Conservation (phyloP, 2,329 filamentous ascomycete species). For the Plectosphaerella plurivora region DNA sequence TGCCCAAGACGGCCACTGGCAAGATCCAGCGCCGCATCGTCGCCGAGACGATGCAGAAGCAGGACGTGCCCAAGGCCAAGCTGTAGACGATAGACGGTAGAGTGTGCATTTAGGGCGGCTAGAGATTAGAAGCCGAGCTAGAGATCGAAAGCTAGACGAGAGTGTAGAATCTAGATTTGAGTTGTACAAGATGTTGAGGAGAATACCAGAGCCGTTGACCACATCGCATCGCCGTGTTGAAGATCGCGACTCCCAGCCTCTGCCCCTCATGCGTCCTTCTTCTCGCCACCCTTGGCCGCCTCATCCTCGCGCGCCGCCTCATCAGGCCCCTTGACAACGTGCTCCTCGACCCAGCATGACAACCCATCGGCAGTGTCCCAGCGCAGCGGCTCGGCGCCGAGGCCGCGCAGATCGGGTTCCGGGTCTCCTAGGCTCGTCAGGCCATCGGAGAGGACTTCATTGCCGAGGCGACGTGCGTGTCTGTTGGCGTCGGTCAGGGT, state of each 20-base stretch:
- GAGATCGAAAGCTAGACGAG: too few relatives aligned
- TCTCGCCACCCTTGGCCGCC: background rate
- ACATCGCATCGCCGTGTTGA: too few relatives aligned
- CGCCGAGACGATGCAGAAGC: constrained; percentile 78
- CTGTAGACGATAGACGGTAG: constrained; percentile 30
- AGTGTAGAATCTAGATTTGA: too few relatives aligned
- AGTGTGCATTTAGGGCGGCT: background rate
- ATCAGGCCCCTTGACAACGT: constrained; percentile 17
- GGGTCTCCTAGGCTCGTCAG: background rate
- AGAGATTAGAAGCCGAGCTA: background rate
- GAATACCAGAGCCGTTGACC: too few relatives aligned
- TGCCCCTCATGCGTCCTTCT: too few relatives aligned
- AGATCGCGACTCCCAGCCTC: too few relatives aligned
- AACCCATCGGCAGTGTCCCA: constrained; percentile 30
- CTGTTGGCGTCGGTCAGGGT: constrained; percentile 29
- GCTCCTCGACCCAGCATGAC: constrained; percentile 31
- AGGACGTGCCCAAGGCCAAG: constrained; percentile 51
- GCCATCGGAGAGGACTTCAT: constrained; percentile 18
- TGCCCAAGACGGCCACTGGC: constrained; percentile 90
- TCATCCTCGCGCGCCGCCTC: constrained; percentile 12
- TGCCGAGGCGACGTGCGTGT: constrained; percentile 22
- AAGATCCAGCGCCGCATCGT: constrained; percentile 85
- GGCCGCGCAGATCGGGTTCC: background rate
- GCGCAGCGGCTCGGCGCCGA: constrained; percentile 22
- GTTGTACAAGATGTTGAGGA: too few relatives aligned